Evolutionary conservation across 352 stramenopile species (phyloP).

Genomic region (Globisporangium canariense): DNA sequence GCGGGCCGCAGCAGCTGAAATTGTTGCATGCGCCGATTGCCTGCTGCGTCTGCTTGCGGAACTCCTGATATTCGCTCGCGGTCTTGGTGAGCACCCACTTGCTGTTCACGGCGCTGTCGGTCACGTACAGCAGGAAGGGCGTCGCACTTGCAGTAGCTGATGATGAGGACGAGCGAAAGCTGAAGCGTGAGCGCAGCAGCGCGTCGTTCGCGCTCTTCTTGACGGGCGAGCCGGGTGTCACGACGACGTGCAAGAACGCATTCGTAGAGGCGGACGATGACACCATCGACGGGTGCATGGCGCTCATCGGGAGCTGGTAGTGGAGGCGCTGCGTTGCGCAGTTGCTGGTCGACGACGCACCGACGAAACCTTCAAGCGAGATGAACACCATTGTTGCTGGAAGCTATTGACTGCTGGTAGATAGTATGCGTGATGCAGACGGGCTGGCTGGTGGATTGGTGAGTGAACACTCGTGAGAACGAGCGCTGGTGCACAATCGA

Average conservation of each 20-base stretch:
- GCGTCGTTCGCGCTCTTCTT: slow-evolving; percentile 29
- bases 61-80: slow-evolving; percentile 36
- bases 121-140: slow-evolving; percentile 74
- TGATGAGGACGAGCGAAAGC: slow-evolving; percentile 1
- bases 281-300: slow-evolving; percentile 13
- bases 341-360: background rate
- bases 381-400: slow-evolving; percentile 68
- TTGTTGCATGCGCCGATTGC: slow-evolving; percentile 34
- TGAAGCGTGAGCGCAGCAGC: slow-evolving; percentile 12
- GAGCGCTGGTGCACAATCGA: background rate
- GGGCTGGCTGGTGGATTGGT: background rate
- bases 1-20: slow-evolving; percentile 48
- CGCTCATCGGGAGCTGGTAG: slow-evolving; percentile 14
- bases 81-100: slow-evolving; percentile 73
- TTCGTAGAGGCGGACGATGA: slow-evolving; percentile 7
- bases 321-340: slow-evolving; percentile 9
- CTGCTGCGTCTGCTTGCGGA: slow-evolving; percentile 38
- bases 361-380: slow-evolving; percentile 64
- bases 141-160: slow-evolving; percentile 6
- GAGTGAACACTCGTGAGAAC: background rate
- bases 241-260: slow-evolving; percentile 45
- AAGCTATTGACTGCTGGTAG: background rate
- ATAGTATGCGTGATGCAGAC: background rate
- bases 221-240: slow-evolving; percentile 59
- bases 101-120: slow-evolving; percentile 55